These are phyloP conservation scores for Sphagnurus paluster DNA, from an alignment of 1,284 basidiomycete species.

Conservation along the genomic window DNA sequence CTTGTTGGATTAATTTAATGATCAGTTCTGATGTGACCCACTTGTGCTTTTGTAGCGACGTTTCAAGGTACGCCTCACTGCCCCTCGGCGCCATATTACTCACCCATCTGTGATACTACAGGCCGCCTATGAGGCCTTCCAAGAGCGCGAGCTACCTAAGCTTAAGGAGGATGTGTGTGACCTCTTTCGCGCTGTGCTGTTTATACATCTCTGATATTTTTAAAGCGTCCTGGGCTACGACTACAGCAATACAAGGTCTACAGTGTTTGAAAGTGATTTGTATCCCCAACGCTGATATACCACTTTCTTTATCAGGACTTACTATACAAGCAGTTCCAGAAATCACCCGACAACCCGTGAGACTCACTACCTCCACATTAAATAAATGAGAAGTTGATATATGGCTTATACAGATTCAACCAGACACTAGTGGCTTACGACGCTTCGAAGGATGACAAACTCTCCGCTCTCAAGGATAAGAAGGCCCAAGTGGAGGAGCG, in stretches of 20 bases:
- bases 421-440: conserved; percentile 66
- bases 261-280: conserved; percentile 70
- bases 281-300: conserved; percentile 84
- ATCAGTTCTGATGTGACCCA: conserved; percentile 7
- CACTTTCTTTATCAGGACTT: conserved; percentile 65
- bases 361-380: conserved; percentile 25
- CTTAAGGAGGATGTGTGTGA: conserved; percentile 67
- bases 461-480: conserved; percentile 34
- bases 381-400: conserved; percentile 2
- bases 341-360: conserved; percentile 87
- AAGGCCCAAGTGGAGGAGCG: conserved; percentile 36
- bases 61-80: conserved; percentile 63
- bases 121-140: conserved; percentile 92
- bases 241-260: conserved; percentile 85
- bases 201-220: conserved; percentile 6
- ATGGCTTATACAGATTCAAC: conserved; percentile 62
- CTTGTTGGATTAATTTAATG: background rate
- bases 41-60: conserved; percentile 54
- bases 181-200: background rate
- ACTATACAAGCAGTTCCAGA: conserved; percentile 83
- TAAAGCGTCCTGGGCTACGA: conserved; percentile 77
- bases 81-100: conserved; percentile 5
- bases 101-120: conserved; percentile 25
- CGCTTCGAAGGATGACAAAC: conserved; percentile 41
- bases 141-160: conserved; percentile 84